phyloP scores from a whole-genome alignment of 257 asterid genomes.

The Sherardia arvensis region DNA sequence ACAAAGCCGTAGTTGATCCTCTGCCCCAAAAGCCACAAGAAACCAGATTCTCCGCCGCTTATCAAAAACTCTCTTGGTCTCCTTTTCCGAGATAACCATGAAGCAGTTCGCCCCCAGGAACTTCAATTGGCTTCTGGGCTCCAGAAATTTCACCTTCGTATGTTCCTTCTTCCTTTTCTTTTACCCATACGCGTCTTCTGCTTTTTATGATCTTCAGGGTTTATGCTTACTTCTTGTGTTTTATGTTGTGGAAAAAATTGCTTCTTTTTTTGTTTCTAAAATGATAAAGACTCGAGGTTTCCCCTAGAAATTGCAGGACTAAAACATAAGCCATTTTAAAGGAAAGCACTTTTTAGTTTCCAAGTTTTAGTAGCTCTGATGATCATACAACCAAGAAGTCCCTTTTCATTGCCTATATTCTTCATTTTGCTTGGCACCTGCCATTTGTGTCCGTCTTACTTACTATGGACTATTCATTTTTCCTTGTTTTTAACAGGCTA shows the following conservation, averaged over 20 bases:
- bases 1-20: neutral
- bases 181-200: neutral
- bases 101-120: conserved; percentile 38
- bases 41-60: neutral
- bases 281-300: neutral
- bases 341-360: neutral
- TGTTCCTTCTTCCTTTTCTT: conserved; percentile 9
- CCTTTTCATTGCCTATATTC: neutral
- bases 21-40: neutral
- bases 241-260: neutral
- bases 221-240: neutral
- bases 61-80: neutral
- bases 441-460: neutral
- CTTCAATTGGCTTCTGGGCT: conserved; percentile 28
- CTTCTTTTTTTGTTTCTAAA: neutral
- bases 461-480: conserved; percentile 1
- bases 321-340: neutral
- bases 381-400: neutral
- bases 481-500: conserved; percentile 32
- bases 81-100: conserved; percentile 25
- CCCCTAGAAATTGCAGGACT: neutral
- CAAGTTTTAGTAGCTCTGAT: neutral
- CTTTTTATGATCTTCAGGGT: neutral
- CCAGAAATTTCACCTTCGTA: conserved; percentile 36
- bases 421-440: neutral